Evolutionary conservation across 2,329 filamentous ascomycete species (phyloP), one percentile per base, ranked within the genome.

Genomic region (Aspergillus intermedius): DNA sequence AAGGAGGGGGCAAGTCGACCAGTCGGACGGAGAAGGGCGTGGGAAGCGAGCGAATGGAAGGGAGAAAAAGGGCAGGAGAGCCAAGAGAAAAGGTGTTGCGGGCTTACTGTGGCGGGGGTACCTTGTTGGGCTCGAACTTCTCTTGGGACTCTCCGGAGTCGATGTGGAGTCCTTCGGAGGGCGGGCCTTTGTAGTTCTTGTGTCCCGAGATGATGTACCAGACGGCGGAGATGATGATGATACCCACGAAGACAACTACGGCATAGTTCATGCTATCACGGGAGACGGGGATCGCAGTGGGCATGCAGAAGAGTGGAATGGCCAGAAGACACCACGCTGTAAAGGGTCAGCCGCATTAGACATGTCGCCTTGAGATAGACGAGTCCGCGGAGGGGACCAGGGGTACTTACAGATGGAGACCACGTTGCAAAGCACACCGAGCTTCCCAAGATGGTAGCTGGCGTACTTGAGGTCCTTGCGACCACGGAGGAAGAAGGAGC

Each of bases 181-280:
- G 57, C 3, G 58, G 60, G 68, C 62, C 62, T 4, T 53, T 55
- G 47, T 64, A 64, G 47, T 88, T 80, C 69, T 81, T 79, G 68
- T 80, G 78, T 30, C 85, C 85, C 82, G 83, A 87, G 45, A 76
- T 74, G 56, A 81, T 72, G 71, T 89, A 89, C 84, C 84, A 89
- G 6, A 70, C 65, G 8, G 74, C 76, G 1, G 85, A 80, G 49
- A 88, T 76, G 35, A 73, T 44, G 47, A 79, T 77, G 53, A 86
- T 84, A 4, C 75, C 82, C 22, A 84, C 78, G 57, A 88, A 87
- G n/a, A 89, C 85, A 30, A 83, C 85, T 12, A 82, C 82, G 1
- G 84, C 85, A 66, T 87, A 89, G 74, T 89, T 89, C 74, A 88
- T 84, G 35, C 73, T 76, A 15, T 69, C 63, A 5, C 76, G 67